Conservation (phyloP, 352 stramenopile species). For the Globisporangium perplexum region DNA sequence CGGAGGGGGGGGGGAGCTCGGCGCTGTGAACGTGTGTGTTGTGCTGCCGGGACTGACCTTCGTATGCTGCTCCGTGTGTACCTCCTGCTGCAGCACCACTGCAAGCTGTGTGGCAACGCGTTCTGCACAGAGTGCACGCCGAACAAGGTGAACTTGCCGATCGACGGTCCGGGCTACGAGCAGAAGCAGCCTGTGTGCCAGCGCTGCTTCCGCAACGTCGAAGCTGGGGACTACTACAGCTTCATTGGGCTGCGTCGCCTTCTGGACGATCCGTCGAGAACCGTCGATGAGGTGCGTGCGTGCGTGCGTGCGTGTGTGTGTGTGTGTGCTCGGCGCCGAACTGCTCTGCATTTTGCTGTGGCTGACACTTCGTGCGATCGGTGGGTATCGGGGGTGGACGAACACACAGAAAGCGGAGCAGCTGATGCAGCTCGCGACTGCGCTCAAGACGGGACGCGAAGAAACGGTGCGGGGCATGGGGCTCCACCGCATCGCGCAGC, state of each 20-base stretch:
- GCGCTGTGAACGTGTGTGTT: too few relatives aligned
- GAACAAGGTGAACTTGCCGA: conserved; percentile 59
- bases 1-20: background rate
- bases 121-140: conserved; percentile 74
- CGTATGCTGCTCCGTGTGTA: background rate
- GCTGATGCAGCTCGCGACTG: conserved; percentile 49
- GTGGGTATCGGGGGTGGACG: background rate
- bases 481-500: conserved; percentile 62
- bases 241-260: conserved; percentile 65
- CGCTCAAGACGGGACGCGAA: conserved; percentile 48
- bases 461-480: conserved; percentile 66
- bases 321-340: too few relatives aligned
- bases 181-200: conserved; percentile 70
- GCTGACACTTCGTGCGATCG: background rate
- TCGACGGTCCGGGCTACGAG: conserved; percentile 50
- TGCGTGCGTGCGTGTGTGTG: background rate
- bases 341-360: too few relatives aligned
- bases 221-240: conserved; percentile 60
- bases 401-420: conserved; percentile 56
- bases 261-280: conserved; percentile 34
- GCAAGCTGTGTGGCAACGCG: conserved; percentile 63
- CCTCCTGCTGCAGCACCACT: conserved; percentile 46
- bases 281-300: conserved; percentile 27
- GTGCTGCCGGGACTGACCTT: background rate
- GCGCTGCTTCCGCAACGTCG: conserved; percentile 69